Base-by-base conservation (phyloP, 176 grass and related monocot genomes). In the Canna indica region DNA sequence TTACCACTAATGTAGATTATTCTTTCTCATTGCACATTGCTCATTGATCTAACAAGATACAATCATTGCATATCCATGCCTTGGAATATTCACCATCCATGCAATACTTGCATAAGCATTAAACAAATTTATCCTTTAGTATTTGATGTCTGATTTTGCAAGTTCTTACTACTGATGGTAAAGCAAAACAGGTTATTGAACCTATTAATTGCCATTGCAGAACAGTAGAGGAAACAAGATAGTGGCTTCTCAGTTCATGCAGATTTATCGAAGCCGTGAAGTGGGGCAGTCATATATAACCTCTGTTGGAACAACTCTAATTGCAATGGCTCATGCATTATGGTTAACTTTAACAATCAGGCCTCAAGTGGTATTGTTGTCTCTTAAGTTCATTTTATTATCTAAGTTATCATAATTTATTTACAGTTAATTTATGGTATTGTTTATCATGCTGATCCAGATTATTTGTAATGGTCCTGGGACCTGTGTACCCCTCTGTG, bases 381-480 rank as follows among this genome's bases (percentile, higher is more conserved):
- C 31, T 52, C 10, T 71, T 68, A 38, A 33, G 6, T 46, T 81
- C 18, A 52, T 45, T 72, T 71, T n/a, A 59, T 64, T 30, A 32
- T 69, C 60, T 69, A 27, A 69, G 35, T 53, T 68, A 77, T 64
- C 75, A 26, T 8, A 2, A 46, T 56, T 24, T 36, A 63, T 63
- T 20, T 77, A 62, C n/a, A 90, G 22, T 47, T 58, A 36, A 42
- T 0, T 45, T 73, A 33, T 71, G 8, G 7, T 42, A 26, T 15
- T 39, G 16, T 50, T 75, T 90, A 30, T 70, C 68, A 38, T 77
- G 67, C 22, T 68, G 67, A 33, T 78, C 16, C 69, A 97, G 94
- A 90, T 93, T 67, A 87, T 97, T 70, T 97, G 94, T 61, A 93
- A 97, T 80, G 89, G 94, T 77, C 94, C 94, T 62, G 86, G 89